phyloP scores from a whole-genome alignment of 164 flowering plant genomes.

The Liriodendron chinense region DNA sequence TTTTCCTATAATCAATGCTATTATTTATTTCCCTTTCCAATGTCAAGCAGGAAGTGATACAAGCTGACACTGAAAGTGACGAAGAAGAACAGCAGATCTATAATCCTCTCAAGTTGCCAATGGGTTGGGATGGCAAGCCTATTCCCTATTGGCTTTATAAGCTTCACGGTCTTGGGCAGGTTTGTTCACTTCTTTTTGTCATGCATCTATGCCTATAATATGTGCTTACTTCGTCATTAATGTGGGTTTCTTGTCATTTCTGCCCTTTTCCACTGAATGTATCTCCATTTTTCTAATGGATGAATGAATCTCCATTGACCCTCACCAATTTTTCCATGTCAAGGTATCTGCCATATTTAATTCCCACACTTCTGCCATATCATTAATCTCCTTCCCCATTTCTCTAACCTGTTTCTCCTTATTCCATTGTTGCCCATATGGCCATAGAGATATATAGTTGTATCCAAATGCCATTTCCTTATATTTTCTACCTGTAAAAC shows the following conservation, averaged over 20 bases:
- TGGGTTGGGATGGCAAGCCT: slow-evolving; percentile 99
- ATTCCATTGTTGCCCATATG: no score
- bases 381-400: not conserved
- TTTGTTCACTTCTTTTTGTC: slow-evolving; percentile 13
- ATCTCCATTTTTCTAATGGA: not conserved
- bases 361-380: not conserved
- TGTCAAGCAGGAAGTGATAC: slow-evolving; percentile 74
- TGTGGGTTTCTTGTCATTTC: not conserved
- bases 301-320: no score
- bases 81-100: slow-evolving; percentile 97
- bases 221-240: not conserved
- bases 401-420: not conserved
- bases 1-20: no score
- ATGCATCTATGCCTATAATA: not conserved
- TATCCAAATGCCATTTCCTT: no score
- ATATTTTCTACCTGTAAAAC: no score
- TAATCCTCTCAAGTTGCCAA: slow-evolving; percentile 95
- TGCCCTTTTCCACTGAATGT: not conserved
- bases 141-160: slow-evolving; percentile 99
- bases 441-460: no score
- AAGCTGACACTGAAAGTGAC: slow-evolving; percentile 91
- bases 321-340: not conserved
- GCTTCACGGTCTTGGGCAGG: slow-evolving; percentile 99
- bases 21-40: slow-evolving; percentile 5
- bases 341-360: not conserved